Percentiles rank a stretch among this genome's conserved stretches.
phyloP scores from a whole-genome alignment of 306 rosid genomes.

The Quercus mongolica region DNA sequence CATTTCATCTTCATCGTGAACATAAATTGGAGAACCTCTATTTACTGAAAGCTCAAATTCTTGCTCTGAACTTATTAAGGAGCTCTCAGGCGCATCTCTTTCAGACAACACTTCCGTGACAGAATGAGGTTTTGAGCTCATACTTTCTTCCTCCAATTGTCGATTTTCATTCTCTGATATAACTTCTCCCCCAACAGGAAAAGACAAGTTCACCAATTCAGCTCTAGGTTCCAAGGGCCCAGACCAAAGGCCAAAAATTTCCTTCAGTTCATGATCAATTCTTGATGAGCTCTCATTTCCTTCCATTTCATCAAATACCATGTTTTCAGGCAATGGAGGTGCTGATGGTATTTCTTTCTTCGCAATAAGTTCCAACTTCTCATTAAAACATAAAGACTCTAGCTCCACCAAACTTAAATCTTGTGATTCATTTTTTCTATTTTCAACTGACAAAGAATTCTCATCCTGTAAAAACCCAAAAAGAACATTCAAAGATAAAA shows the following conservation, averaged over 20 bases:
- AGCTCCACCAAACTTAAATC: slow-evolving; percentile 30
- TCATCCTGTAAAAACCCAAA: slow-evolving; percentile 27
- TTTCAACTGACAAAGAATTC: slow-evolving; percentile 25
- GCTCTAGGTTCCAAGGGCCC: slow-evolving; percentile 25
- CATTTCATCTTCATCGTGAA: slow-evolving; percentile 6
- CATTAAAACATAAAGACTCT: slow-evolving; percentile 24
- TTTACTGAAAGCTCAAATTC: not conserved
- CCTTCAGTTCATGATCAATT: slow-evolving; percentile 10
- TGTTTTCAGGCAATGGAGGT: slow-evolving; percentile 27
- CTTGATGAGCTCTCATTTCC: slow-evolving; percentile 22
- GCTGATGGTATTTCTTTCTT: slow-evolving; percentile 35
- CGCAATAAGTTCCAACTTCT: slow-evolving; percentile 25
- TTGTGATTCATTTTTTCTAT: slow-evolving; percentile 28
- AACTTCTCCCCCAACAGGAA: slow-evolving; percentile 13
- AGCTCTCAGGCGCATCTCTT: not conserved
- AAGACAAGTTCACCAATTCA: slow-evolving; percentile 9
- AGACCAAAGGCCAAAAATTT: slow-evolving; percentile 1
- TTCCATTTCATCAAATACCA: slow-evolving; percentile 19
- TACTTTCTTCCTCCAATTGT: not conserved
- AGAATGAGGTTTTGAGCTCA: slow-evolving; percentile 22
- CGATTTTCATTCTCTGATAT: slow-evolving; percentile 6
- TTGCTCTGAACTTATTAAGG: not conserved
- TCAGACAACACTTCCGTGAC: slow-evolving; percentile 22
- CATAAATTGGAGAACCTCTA: not conserved
- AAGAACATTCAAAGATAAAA: slow-evolving; percentile 4